Base-by-base conservation (phyloP, 179 eudicot genomes). In the Sideroxylon spinosum region DNA sequence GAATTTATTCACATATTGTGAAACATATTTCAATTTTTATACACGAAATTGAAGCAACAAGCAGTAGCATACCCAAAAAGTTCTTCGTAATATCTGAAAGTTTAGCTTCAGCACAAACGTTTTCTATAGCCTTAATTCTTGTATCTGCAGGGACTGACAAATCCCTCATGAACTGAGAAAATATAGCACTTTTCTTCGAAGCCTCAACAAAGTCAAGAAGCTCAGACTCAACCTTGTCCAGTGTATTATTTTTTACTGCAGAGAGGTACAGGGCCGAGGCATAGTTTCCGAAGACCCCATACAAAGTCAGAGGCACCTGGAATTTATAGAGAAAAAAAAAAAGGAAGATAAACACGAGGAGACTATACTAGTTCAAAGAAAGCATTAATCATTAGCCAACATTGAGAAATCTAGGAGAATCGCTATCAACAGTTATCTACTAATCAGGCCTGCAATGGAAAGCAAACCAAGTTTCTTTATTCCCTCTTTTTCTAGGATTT, bases 221-320 rank as follows among this genome's bases (percentile, higher is more conserved):
- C 91, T 93, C 99, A 19, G 91, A 71, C 81, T 91, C 97, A 83
- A 93, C 92, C 85, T 87, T 91, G 57, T 93, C 95, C 87, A 93
- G 81, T 19, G 83, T 50, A 72, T 91, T 89, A 46, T 88, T 85
- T 84, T 88, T 95, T 28, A 80, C 88, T 74, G 98, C 93, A 79
- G 97, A 84, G 55, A 95, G 73, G 80, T 89, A 95, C 60, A 95
- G 76, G 57, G 98, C 97, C 48, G 98, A 89, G 77, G 98, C 93
- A 78, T 95, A 95, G 87, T 95, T 95, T 57, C 93, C 98, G 72
- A 91, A 71, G 12, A 87, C 91, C 75, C 98, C 98, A 87, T 82
- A 95, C 97, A 95, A 74, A 76, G 92, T 82, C 83, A 95, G 10
- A 67, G 98, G 98, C 81, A 91, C 90, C 98, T 95, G 82, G 69